Evolutionary conservation across 345 rosid species (phyloP), one percentile per base, ranked within the genome.

Genomic region (Draba incana): DNA sequence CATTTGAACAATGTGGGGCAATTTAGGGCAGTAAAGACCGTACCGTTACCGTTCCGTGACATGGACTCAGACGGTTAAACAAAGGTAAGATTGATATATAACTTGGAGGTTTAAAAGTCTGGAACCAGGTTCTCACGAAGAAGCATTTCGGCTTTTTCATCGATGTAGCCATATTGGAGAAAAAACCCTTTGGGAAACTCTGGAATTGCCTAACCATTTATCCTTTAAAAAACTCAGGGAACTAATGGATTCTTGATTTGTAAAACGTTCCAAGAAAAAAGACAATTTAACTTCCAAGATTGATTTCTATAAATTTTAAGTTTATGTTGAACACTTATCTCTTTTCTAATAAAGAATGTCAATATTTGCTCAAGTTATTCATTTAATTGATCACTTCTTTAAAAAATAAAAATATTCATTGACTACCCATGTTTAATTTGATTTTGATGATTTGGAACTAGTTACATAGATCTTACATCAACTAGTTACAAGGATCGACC

Each of bases 21-120:
- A 60, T 90, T 79, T 84, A 77, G 97, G 75, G 97, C 90, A n/a
- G 96, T 90, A 67, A 90, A 87, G 83, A 69, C 88, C 6, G 96
- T 90, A 56, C 97, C 97, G 0, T 74, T 93, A 61, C 98, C 98
- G 44, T 93, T 90, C 66, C 86, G 85, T 1, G 96, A 79, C 59
- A 75, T 65, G 10, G 97, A 86, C 74, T 86, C 87, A 10, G 92
- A 90, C 59, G 77, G 75, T 59, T 90, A 58, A 50, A 57, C 47
- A 55, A 64, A 48, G 51, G 13, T 25, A 46, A 37, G 50, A 59
- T 69, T 49, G 9, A 7, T 35, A 35, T 3, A 43, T 31, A 42
- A n/a, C 4, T 58, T 66, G 62, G 77, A 66, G 53, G 64, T 58
- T 46, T 31, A 10, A 3, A 20, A 38, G 49, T 61, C 59, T n/a